These are phyloP conservation scores for Akanthomyces muscarius DNA, from an alignment of 2,329 filamentous ascomycete genomes.

Conservation along the genomic window DNA sequence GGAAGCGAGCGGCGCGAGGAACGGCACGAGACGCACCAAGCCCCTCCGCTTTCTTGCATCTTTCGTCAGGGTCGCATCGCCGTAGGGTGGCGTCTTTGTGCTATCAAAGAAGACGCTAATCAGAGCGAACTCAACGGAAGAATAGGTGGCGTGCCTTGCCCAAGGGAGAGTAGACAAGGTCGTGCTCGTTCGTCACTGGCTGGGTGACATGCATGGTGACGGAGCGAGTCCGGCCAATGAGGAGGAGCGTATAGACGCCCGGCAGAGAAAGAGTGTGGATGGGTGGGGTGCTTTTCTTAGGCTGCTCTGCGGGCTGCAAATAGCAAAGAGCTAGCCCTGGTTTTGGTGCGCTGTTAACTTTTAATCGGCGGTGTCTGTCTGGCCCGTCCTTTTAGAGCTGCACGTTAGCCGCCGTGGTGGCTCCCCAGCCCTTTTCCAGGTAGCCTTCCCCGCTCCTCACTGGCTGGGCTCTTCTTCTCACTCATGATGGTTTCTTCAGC, in stretches of 20 bases:
- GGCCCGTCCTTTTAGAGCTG: not conserved
- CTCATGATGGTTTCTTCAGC: constrained; percentile 8
- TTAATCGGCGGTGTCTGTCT: not conserved
- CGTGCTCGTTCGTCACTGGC: not conserved
- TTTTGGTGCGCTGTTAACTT: not conserved
- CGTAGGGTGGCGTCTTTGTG: not conserved
- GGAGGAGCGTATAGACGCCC: constrained; percentile 23
- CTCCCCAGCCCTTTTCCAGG: not conserved
- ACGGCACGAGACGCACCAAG: not conserved
- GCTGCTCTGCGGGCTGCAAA: too few species aligned
- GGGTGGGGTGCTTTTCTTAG: not conserved
- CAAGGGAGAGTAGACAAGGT: too few species aligned
- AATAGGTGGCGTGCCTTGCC: too few species aligned
- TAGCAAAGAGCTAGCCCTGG: too few species aligned
- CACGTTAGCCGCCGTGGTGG: constrained; percentile 17
- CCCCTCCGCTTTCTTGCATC: not conserved
- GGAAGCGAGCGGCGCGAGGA: not conserved
- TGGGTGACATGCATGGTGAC: not conserved
- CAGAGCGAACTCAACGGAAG: not conserved
- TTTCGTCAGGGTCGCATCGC: not conserved
- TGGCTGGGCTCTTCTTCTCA: not conserved
- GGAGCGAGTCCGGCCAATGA: constrained; percentile 20
- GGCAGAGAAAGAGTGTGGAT: not conserved
- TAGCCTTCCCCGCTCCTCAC: not conserved
- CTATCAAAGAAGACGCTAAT: not conserved